Evolutionary conservation across 2,329 filamentous ascomycete genomes (phyloP).

Genomic region (Nemania diffusa): DNA sequence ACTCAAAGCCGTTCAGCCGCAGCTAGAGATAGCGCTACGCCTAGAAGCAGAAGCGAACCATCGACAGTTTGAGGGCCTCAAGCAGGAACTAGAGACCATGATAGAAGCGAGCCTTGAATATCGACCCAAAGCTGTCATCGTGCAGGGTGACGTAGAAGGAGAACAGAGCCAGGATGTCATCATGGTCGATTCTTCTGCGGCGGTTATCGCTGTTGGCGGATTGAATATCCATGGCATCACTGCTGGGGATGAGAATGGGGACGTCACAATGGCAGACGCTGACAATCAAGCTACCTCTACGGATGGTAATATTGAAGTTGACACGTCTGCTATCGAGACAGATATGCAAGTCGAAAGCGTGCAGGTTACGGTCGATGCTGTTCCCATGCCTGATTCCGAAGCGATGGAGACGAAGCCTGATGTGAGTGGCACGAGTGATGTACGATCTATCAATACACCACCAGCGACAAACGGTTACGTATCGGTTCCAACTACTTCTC

Average conservation of each 20-base stretch:
- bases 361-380: slow-evolving; percentile 38
- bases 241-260: slow-evolving; percentile 50
- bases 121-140: slow-evolving; percentile 53
- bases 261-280: slow-evolving; percentile 52
- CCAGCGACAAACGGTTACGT: slow-evolving; percentile 62
- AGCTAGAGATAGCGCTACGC: slow-evolving; percentile 77
- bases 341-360: slow-evolving; percentile 45
- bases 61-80: slow-evolving; percentile 74
- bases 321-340: slow-evolving; percentile 53
- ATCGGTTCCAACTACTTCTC: slow-evolving; percentile 47
- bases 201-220: slow-evolving; percentile 59
- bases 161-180: slow-evolving; percentile 59
- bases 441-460: slow-evolving; percentile 55
- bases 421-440: slow-evolving; percentile 44
- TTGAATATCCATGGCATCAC: slow-evolving; percentile 45
- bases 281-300: slow-evolving; percentile 51
- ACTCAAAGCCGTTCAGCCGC: slow-evolving; percentile 81
- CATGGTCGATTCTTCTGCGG: slow-evolving; percentile 62
- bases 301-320: slow-evolving; percentile 59
- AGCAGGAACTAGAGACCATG: slow-evolving; percentile 78
- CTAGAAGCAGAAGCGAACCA: slow-evolving; percentile 85
- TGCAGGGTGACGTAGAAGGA: slow-evolving; percentile 53
- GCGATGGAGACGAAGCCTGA: slow-evolving; percentile 44
- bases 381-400: slow-evolving; percentile 27
- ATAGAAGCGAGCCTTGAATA: slow-evolving; percentile 74